Base-by-base conservation (phyloP, 306 rosid genomes). In the Trifolium fragiferum region DNA sequence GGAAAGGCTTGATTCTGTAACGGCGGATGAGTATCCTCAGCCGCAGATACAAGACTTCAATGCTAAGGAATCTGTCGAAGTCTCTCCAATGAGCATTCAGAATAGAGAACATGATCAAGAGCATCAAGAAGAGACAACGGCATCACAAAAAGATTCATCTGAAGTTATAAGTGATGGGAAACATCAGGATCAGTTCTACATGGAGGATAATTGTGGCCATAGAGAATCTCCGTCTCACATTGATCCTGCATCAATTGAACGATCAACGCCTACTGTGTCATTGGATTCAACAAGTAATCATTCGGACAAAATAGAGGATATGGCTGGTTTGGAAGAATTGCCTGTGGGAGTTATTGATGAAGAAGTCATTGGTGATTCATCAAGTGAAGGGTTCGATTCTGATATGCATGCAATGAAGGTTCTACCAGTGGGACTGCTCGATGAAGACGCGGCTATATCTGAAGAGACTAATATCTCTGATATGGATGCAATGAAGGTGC, bases 1-100 rank as follows among this genome's bases (percentile, higher is more conserved):
- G 71, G 98, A 88, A 58, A 87, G 70, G 82, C 88, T 91, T 9
- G 98, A 93, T 74, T 84, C 82, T 60, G 6, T 86, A n/a, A 32
- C 1, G 40, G 10, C 27, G 15, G 27, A 44, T 0, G 62, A 55
- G 57, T 76, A 74, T 37, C 70, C 79, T 74, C 73, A 72, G 73
- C 81, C 68, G 58, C 47, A 79, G 50, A 33, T 43, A 46, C 58
- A 54, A 13, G 84, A 64, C 46, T 43, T 3, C 0, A 4, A 71
- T 51, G 20, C 58, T 4, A 10, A 41, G 14, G 32, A 82, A 33
- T 59, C 19, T 10, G 68, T 43, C 55, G 81, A 86, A 16, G 69
- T 74, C 20, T 12, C 13, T 43, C n/a, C 59, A 50, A 2, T 1
- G 0, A 63, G 73, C 47, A 20, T 35, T 18, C 66, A 62, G 3